Evolutionary conservation across 2,329 filamentous ascomycete species (phyloP), one percentile per base, ranked within the genome.

Genomic region (Thielaviopsis euricoi): DNA sequence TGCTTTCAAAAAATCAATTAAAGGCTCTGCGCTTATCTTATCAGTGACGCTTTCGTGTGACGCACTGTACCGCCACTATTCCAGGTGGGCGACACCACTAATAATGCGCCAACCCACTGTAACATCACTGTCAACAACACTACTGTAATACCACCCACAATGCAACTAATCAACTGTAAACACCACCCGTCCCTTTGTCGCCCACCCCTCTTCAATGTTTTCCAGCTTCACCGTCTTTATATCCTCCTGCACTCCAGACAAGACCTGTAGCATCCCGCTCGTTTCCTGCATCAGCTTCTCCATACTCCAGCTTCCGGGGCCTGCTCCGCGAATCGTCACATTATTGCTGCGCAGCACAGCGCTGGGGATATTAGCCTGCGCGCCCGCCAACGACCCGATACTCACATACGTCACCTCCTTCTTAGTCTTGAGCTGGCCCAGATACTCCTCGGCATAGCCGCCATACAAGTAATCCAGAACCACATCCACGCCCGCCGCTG

Each of bases 381-480:
- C 61, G 10, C 67, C 68, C 0, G 71, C 71, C 50, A 80, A 63
- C 1, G 68, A 66, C 5, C 78, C 78, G 57, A 81, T 75, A 55
- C 76, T 73, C 12, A 81, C 72, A 64, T 76, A 79, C 59, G 79
- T 76, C 23, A 78, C 69, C 0, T 74, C 69, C n/a, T 68, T 70
- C 29, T 65, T 65, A 1, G 70, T 68, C 40, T 66, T 69, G 19
- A 78, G 63, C 3, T 69, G 70, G 5, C 65, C 63, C 7, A 80
- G 67, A 10, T 76, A 65, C 5, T 71, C 70, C 12, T 69, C 62
- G 0, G 72, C 66, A 17, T 73, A 69, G 0, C 70, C 67, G 0
- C 78, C 79, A 65, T 77, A 81, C 7, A 82, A 67, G 63, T 80
- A 82, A 63, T 82, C 78, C 1, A 82, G 67, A 3, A 82, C 71